phyloP scores from a whole-genome alignment of 2,329 filamentous ascomycete species.

The Penicillium janthinellum region DNA sequence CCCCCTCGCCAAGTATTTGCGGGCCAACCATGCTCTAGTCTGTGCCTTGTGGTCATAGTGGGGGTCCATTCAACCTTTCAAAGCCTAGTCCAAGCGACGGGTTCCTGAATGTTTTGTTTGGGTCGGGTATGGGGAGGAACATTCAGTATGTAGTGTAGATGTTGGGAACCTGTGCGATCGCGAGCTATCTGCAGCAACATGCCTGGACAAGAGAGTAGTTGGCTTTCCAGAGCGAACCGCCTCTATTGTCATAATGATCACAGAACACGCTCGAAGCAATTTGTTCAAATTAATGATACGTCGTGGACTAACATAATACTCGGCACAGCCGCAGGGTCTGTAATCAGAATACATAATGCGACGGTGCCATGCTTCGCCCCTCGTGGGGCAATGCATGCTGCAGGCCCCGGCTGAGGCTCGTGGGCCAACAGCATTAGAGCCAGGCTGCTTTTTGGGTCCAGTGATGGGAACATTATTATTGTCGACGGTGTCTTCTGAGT shows the following conservation, averaged over 20 bases:
- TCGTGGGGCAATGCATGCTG: constrained; percentile 7
- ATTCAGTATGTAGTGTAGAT: too few relatives aligned
- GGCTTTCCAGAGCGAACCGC: too few relatives aligned
- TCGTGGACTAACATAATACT: background rate
- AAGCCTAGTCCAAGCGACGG: constrained; percentile 13
- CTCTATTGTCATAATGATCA: too few relatives aligned
- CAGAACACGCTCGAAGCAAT: too few relatives aligned
- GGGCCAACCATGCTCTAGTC: background rate
- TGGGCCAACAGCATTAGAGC: background rate
- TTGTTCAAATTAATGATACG: too few relatives aligned
- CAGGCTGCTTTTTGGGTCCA: background rate
- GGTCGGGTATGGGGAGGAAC: background rate
- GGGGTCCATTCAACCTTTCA: background rate
- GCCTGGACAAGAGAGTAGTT: too few relatives aligned
- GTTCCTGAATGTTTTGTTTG: background rate
- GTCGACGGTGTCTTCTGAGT: too few relatives aligned
- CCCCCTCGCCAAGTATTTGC: background rate
- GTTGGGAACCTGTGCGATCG: too few relatives aligned
- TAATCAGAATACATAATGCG: background rate
- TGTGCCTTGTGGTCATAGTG: background rate
- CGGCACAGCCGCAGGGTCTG: background rate
- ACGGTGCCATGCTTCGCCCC: constrained; percentile 6
- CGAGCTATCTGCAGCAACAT: too few relatives aligned
- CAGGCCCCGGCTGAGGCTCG: constrained; percentile 7
- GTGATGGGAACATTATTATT: background rate